phyloP scores from a whole-genome alignment of 1,284 basidiomycete species.

The Cystobasidium sp. region DNA sequence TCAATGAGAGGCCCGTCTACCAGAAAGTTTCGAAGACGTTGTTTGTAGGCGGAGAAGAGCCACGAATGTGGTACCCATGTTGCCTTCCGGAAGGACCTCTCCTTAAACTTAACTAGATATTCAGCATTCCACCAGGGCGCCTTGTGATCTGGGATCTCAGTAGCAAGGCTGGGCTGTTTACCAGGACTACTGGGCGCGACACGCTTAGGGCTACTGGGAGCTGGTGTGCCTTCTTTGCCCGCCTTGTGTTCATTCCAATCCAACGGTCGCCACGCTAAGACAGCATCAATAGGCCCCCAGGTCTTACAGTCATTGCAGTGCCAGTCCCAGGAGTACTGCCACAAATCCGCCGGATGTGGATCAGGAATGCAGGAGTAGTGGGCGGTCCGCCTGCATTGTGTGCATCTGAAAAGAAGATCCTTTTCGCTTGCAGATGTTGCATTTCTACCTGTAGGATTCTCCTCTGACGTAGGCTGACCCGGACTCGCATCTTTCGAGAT shows the following conservation, averaged over 20 bases:
- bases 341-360: slow-evolving; percentile 38
- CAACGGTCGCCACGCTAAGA: slow-evolving; percentile 84
- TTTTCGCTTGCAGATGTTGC: background rate
- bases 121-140: slow-evolving; percentile 68
- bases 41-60: slow-evolving; percentile 68
- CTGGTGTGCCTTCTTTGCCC: slow-evolving; percentile 8
- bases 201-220: slow-evolving; percentile 11
- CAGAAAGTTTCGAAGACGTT: slow-evolving; percentile 77
- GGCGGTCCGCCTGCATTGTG: slow-evolving; percentile 48
- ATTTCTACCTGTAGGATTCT: background rate
- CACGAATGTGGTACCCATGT: slow-evolving; percentile 72
- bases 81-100: slow-evolving; percentile 73
- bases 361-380: slow-evolving; percentile 51
- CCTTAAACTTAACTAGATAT: slow-evolving; percentile 86
- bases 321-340: slow-evolving; percentile 62
- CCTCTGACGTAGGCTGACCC: background rate
- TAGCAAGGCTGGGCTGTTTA: slow-evolving; percentile 31
- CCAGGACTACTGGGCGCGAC: slow-evolving; percentile 21
- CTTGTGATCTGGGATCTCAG: slow-evolving; percentile 57
- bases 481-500: background rate
- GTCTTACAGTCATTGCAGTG: slow-evolving; percentile 78
- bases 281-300: slow-evolving; percentile 76
- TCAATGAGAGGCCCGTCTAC: slow-evolving; percentile 36
- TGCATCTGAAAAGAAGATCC: slow-evolving; percentile 23
- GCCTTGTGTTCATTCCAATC: slow-evolving; percentile 35